Conservation (phyloP, 1,139 yeast genomes). For the Diutina pseudorugosa region DNA sequence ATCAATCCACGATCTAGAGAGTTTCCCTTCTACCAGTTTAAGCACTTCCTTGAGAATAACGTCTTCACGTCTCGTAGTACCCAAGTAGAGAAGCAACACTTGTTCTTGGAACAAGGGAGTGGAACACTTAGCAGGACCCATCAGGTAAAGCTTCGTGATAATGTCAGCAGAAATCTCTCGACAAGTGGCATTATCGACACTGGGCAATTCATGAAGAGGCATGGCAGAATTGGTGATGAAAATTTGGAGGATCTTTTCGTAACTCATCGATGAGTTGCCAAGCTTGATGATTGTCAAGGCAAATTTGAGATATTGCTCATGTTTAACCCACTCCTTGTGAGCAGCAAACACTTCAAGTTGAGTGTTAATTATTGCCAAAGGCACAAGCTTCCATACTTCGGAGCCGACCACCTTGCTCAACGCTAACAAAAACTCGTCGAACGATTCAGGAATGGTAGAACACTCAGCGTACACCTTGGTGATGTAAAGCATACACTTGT, state of each 20-base stretch:
- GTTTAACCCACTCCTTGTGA: constrained; percentile 32
- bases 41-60: constrained; percentile 45
- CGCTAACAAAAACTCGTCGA: not conserved
- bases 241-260: constrained; percentile 49
- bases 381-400: constrained; percentile 14
- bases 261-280: constrained; percentile 27
- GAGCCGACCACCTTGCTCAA: not conserved
- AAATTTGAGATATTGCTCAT: constrained; percentile 28
- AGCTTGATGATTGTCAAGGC: constrained; percentile 24
- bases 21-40: constrained; percentile 40
- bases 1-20: constrained; percentile 45
- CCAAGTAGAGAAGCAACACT: constrained; percentile 43
- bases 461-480: constrained; percentile 55
- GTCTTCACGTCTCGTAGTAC: constrained; percentile 53
- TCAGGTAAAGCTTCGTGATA: constrained; percentile 30
- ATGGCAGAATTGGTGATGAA: constrained; percentile 38
- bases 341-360: constrained; percentile 55
- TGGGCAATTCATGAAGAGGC: constrained; percentile 18
- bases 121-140: constrained; percentile 37
- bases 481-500: constrained; percentile 41
- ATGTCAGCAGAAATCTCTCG: constrained; percentile 33
- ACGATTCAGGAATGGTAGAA: not conserved
- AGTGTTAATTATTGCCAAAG: constrained; percentile 42
- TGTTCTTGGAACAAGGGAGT: constrained; percentile 33
- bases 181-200: constrained; percentile 10